These are phyloP conservation scores for Pleurotus tuoliensis DNA, from an alignment of 768 basidiomycete species.

Conservation along the genomic window DNA sequence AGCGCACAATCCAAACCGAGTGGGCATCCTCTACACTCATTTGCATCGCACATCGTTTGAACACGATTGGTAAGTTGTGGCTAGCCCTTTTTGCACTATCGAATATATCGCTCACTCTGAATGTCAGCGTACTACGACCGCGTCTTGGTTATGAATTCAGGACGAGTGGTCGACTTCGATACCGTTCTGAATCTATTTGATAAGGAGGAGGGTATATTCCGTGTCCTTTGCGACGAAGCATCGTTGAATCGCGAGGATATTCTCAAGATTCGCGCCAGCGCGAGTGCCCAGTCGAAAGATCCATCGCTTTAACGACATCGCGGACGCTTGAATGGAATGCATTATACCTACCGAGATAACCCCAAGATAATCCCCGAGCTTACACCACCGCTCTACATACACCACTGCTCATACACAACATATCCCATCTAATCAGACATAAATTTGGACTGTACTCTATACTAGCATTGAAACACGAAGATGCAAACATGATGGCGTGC, in stretches of 20 bases:
- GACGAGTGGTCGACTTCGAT: constrained; percentile 67
- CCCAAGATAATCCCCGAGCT: too few relatives aligned
- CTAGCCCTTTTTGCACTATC: background rate
- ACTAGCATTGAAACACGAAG: too few relatives aligned
- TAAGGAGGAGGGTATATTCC: constrained; percentile 58
- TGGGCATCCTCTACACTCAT: constrained; percentile 49
- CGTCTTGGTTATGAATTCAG: constrained; percentile 69
- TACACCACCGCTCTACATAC: too few relatives aligned
- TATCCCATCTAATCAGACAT: too few relatives aligned
- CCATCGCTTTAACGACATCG: too few relatives aligned
- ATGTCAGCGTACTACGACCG: constrained; percentile 57
- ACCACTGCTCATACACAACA: too few relatives aligned
- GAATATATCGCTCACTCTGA: background rate
- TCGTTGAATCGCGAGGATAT: constrained; percentile 52
- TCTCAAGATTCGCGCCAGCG: constrained; percentile 33
- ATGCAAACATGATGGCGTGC: too few relatives aligned
- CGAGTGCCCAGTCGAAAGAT: background rate
- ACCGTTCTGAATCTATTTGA: constrained; percentile 64
- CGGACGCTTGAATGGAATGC: too few relatives aligned
- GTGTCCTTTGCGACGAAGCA: constrained; percentile 64
- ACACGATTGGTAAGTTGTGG: constrained; percentile 45
- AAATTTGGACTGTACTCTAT: too few relatives aligned
- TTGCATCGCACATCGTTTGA: constrained; percentile 56
- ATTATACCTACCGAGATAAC: too few relatives aligned
- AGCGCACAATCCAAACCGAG: constrained; percentile 60